phyloP scores from a whole-genome alignment of 352 stramenopile species.

The Globisporangium cylindrosporum region DNA sequence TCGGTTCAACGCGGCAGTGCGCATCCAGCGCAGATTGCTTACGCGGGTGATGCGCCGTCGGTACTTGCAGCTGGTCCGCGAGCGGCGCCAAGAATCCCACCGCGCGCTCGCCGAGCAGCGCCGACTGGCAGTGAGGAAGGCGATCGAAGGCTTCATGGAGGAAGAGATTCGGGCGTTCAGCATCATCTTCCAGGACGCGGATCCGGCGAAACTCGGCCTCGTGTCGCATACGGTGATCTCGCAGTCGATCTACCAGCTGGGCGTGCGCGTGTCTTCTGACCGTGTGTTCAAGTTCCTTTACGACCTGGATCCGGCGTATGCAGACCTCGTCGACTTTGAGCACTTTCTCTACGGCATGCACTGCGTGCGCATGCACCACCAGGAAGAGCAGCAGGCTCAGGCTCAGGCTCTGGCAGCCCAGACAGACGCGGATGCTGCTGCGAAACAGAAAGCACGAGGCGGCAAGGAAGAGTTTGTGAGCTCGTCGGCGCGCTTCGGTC shows the following conservation, averaged over 20 bases:
- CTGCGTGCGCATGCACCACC: constrained; percentile 61
- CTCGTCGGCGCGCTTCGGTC: constrained; percentile 53
- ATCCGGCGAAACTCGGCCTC: constrained; percentile 58
- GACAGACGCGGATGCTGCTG: neutral
- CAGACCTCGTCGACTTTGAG: constrained; percentile 77
- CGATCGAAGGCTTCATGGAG: constrained; percentile 59
- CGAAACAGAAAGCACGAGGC: constrained; percentile 4
- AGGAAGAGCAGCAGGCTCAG: constrained; percentile 38
- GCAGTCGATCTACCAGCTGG: constrained; percentile 71
- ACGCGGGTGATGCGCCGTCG: constrained; percentile 48
- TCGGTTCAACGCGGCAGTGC: constrained; percentile 59
- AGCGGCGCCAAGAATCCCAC: constrained; percentile 44
- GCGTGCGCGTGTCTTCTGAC: constrained; percentile 44
- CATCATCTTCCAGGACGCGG: constrained; percentile 58
- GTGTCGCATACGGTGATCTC: constrained; percentile 68
- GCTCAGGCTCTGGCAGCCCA: neutral
- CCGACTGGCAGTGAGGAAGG: constrained; percentile 39
- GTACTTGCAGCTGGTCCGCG: constrained; percentile 45
- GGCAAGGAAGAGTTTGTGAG: constrained; percentile 52
- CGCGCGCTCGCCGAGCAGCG: constrained; percentile 32
- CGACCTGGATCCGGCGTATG: constrained; percentile 63
- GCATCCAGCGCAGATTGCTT: constrained; percentile 60
- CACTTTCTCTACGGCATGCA: constrained; percentile 84
- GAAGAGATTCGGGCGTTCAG: constrained; percentile 66
- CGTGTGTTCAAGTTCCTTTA: constrained; percentile 49